Conservation (phyloP, 768 basidiomycete genomes). For the Psilocybe cyanescens region DNA sequence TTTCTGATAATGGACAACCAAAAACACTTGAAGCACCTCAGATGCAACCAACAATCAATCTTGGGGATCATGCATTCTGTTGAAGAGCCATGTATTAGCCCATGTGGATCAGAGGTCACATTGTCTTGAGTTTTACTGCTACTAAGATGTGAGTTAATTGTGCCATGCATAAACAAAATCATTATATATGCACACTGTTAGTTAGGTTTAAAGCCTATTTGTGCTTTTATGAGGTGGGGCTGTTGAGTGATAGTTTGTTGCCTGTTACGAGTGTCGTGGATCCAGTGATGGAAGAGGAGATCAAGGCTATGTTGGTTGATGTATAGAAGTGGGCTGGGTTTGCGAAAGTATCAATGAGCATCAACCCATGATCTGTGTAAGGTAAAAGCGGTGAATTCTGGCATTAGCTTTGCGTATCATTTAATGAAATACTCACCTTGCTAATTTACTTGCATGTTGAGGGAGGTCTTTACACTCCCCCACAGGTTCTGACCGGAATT, state of each 20-base stretch:
- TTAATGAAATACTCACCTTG: slow-evolving; percentile 53
- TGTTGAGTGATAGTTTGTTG: slow-evolving; percentile 73
- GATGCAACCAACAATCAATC: no score
- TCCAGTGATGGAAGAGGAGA: slow-evolving; percentile 60
- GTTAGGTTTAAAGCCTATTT: slow-evolving; percentile 74
- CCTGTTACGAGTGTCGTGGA: slow-evolving; percentile 63
- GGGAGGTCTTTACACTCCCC: no score
- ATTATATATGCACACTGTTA: slow-evolving; percentile 71
- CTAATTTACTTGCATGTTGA: slow-evolving; percentile 56
- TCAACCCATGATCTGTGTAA: slow-evolving; percentile 63
- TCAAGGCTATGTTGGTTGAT: slow-evolving; percentile 60
- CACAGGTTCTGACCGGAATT: no score
- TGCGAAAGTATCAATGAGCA: slow-evolving; percentile 56
- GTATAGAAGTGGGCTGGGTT: slow-evolving; percentile 66
- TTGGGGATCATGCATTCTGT: no score
- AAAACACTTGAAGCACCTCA: no score
- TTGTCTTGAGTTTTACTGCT: slow-evolving; percentile 60
- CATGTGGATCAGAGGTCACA: slow-evolving; percentile 67
- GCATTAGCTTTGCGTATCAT: slow-evolving; percentile 52
- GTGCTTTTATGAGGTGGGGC: slow-evolving; percentile 46
- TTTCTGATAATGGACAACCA: no score
- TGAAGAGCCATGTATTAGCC: slow-evolving; percentile 46
- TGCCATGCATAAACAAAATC: slow-evolving; percentile 49
- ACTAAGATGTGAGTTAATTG: slow-evolving; percentile 54
- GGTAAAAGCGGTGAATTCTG: slow-evolving; percentile 37